These are phyloP conservation scores for Scenedesmus sp. DNA, from an alignment of 163 green algal genomes.

Conservation along the genomic window DNA sequence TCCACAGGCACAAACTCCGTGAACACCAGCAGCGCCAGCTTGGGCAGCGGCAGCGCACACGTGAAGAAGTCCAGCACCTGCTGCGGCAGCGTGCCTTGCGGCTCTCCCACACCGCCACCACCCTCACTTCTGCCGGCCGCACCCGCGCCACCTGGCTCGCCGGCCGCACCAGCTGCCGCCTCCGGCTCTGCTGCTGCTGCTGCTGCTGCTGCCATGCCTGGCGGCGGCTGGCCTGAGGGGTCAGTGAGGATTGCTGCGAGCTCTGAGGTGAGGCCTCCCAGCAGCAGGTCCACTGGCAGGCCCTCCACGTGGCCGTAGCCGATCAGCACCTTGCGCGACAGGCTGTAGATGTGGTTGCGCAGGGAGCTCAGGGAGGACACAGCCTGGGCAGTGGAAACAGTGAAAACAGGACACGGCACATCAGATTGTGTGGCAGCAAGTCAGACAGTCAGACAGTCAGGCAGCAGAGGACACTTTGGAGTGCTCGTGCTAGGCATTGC, in stretches of 20 bases:
- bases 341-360: conserved; percentile 67
- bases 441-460: neutral
- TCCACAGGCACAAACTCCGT: conserved; percentile 62
- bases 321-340: conserved; percentile 63
- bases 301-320: conserved; percentile 53
- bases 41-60: conserved; percentile 61
- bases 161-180: neutral
- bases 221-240: neutral
- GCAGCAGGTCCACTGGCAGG: conserved; percentile 68
- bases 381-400: neutral
- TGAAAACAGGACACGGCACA: neutral
- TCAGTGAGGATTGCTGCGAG: conserved; percentile 58
- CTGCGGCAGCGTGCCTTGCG: conserved; percentile 20
- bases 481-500: too few relatives aligned
- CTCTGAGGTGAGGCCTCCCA: conserved; percentile 66
- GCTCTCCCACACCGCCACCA: neutral
- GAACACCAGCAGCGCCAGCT: conserved; percentile 70
- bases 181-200: conserved; percentile 17
- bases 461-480: too few relatives aligned
- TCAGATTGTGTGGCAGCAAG: neutral
- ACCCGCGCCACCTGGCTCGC: neutral
- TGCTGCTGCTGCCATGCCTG: conserved; percentile 1
- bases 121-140: neutral
- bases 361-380: conserved; percentile 52
- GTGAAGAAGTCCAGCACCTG: conserved; percentile 62